Percentiles rank a stretch among this genome's conserved stretches.
Evolutionary conservation across 2,329 filamentous ascomycete genomes (phyloP).

Genomic region (Fragosphaeria purpurea): DNA sequence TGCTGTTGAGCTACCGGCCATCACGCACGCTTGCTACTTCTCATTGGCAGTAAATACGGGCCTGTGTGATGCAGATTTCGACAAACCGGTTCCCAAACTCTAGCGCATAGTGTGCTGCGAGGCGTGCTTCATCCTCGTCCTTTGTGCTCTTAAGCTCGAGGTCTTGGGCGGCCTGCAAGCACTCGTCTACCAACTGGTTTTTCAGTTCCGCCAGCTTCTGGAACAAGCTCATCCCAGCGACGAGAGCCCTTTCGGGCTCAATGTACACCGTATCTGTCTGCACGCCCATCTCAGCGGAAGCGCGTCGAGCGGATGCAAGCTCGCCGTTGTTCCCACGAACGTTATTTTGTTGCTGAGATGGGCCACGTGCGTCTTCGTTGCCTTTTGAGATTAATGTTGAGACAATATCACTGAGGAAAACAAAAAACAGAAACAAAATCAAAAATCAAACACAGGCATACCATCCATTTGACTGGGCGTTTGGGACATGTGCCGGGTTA

Average conservation of each 20-base stretch:
- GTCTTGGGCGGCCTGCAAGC: slow-evolving; percentile 1
- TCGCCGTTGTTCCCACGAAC: too few species aligned
- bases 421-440: too few species aligned
- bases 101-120: slow-evolving; percentile 8
- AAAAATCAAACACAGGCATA: background rate
- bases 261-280: slow-evolving; percentile 5
- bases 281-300: background rate
- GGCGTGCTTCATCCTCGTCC: slow-evolving; percentile 4
- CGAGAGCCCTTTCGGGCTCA: background rate
- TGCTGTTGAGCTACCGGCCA: too few species aligned
- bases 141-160: background rate
- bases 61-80: background rate
- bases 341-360: too few species aligned
- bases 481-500: slow-evolving; percentile 7
- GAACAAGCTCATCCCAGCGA: slow-evolving; percentile 4
- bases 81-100: slow-evolving; percentile 5
- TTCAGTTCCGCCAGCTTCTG: slow-evolving; percentile 3
- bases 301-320: too few species aligned
- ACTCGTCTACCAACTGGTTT: slow-evolving; percentile 8
- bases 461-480: slow-evolving; percentile 4
- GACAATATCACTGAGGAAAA: too few species aligned
- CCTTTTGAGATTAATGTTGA: too few species aligned
- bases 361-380: too few species aligned
- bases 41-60: too few species aligned
- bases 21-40: too few species aligned